Percentiles rank a stretch among this genome's conserved stretches.
These are phyloP conservation scores for Aspergillus pseudonomiae DNA, from an alignment of 2,329 filamentous ascomycete genomes.

Conservation along the genomic window DNA sequence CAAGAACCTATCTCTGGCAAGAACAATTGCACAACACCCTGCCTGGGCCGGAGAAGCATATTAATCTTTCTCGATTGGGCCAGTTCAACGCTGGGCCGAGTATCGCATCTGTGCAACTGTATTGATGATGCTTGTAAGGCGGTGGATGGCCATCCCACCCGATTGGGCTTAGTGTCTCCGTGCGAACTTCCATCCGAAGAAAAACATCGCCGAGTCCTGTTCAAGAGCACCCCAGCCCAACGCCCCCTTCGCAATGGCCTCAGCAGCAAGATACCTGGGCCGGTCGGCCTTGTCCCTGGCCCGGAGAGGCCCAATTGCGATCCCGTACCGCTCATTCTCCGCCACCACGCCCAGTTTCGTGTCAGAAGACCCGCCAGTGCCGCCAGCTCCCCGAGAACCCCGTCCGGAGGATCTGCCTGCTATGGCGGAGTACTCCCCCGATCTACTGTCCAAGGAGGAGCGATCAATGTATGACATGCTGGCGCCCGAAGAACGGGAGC, in stretches of 20 bases:
- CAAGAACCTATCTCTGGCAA: background rate
- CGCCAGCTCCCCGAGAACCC: slow-evolving; percentile 32
- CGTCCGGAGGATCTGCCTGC: slow-evolving; percentile 32
- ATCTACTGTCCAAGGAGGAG: slow-evolving; percentile 35
- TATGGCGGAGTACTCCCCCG: slow-evolving; percentile 41
- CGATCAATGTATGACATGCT: slow-evolving; percentile 44
- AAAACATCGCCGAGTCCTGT: slow-evolving; percentile 25
- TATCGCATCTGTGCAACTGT: background rate
- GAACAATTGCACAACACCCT: background rate
- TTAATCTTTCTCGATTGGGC: background rate
- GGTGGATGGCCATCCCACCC: slow-evolving; percentile 6
- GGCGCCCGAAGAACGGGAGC: slow-evolving; percentile 38
- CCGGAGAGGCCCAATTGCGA: slow-evolving; percentile 32
- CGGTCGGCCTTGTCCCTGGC: slow-evolving; percentile 37
- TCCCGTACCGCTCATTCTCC: slow-evolving; percentile 37
- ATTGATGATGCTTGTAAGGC: slow-evolving; percentile 5
- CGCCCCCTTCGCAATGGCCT: slow-evolving; percentile 40
- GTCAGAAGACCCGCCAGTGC: slow-evolving; percentile 37
- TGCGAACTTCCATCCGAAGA: slow-evolving; percentile 23
- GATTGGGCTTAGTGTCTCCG: slow-evolving; percentile 27
- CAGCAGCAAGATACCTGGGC: slow-evolving; percentile 41
- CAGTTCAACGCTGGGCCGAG: background rate
- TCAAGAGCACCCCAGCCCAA: slow-evolving; percentile 23
- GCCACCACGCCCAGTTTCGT: slow-evolving; percentile 36
- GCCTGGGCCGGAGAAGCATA: background rate